Percentiles rank a stretch among this genome's conserved stretches.
phyloP scores from a whole-genome alignment of 306 rosid species.

The Vigna radiata region DNA sequence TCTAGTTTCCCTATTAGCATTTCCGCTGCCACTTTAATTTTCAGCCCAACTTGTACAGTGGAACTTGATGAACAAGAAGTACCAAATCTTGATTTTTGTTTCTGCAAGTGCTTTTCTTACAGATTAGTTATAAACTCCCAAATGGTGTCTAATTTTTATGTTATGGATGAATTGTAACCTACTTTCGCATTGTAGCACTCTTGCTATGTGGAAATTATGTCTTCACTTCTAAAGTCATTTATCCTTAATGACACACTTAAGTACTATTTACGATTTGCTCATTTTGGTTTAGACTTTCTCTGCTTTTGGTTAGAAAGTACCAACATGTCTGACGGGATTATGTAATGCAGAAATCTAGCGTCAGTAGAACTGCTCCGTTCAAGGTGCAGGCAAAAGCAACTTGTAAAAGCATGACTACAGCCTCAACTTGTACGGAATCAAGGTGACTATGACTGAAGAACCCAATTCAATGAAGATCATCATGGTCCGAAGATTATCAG shows the following conservation, averaged over 20 bases:
- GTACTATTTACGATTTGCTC: conserved; percentile 30
- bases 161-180: background rate
- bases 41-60: too few relatives aligned
- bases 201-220: conserved; percentile 42
- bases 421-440: conserved; percentile 55
- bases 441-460: conserved; percentile 62
- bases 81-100: too few relatives aligned
- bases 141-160: conserved; percentile 32
- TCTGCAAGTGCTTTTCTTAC: too few relatives aligned
- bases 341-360: conserved; percentile 67
- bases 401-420: conserved; percentile 57
- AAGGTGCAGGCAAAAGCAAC: conserved; percentile 60
- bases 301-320: conserved; percentile 21
- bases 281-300: conserved; percentile 27
- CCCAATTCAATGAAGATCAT: conserved; percentile 65
- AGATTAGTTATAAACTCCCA: too few relatives aligned
- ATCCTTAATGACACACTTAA: conserved; percentile 48
- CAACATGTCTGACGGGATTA: conserved; percentile 39
- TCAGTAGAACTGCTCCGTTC: conserved; percentile 61
- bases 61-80: too few relatives aligned
- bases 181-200: background rate
- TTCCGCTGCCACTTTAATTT: too few relatives aligned
- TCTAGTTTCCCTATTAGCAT: too few relatives aligned
- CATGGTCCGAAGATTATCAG: conserved; percentile 55
- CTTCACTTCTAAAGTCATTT: conserved; percentile 31